A percentile compares a stretch with the other conserved stretches of the same genome.
Conservation (phyloP, 176 grass and related monocot species). For the Carex myosuroides region DNA sequence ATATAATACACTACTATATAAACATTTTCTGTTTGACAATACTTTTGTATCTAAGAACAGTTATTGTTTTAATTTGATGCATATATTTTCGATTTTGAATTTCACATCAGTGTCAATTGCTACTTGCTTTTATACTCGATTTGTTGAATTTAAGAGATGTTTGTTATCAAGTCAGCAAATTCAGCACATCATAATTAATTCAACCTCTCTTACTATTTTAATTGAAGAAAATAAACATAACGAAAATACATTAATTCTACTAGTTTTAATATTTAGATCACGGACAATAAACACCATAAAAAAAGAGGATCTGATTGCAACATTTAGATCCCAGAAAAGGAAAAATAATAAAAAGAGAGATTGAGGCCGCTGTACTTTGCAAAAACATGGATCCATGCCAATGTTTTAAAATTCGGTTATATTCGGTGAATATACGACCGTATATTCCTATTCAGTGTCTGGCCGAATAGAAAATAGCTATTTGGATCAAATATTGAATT, state of each 20-base stretch:
- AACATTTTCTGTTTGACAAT: neutral
- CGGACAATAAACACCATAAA: no score
- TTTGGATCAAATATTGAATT: no score
- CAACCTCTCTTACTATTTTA: no score
- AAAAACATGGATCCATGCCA: no score
- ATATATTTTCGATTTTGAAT: neutral
- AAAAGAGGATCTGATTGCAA: neutral
- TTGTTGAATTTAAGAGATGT: neutral
- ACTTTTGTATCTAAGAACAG: constrained; percentile 13
- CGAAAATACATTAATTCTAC: no score
- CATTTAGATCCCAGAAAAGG: neutral
- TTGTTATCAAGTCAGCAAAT: neutral
- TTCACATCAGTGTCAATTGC: neutral
- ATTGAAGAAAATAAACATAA: no score
- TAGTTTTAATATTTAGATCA: no score
- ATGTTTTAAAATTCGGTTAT: no score
- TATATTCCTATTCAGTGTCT: no score
- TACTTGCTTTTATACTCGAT: neutral
- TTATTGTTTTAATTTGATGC: constrained; percentile 12
- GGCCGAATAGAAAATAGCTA: no score
- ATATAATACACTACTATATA: constrained; percentile 7
- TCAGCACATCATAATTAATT: neutral
- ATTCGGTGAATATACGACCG: no score
- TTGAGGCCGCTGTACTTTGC: no score
- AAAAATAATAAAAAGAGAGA: neutral